Evolutionary conservation across 371 early-diverging fungal species (phyloP), one percentile per base, ranked within the genome.

Genomic region (Basidiobolus meristosporus): DNA sequence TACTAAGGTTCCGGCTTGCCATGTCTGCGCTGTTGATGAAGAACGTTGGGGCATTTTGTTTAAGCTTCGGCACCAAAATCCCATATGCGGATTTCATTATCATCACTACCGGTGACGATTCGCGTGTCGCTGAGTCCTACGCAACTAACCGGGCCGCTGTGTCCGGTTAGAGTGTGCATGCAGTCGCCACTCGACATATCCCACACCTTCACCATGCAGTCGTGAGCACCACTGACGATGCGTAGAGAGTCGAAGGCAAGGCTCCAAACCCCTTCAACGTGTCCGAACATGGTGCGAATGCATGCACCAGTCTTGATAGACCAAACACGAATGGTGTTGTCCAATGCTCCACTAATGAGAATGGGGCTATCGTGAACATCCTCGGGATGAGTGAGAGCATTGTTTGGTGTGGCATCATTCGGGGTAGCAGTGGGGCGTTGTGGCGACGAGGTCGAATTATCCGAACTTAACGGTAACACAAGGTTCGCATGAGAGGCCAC

Each of bases 141-240:
- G 36, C 77, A 68, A 19, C 76, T 77, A 21, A 91, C 80, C 3
- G 86, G 70, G 0, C 70, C 78, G 30, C 54, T 48, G 20, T 69
- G 70, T 4, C 77, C 76, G 19, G 63, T 59, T 33, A 89, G 55
- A 0, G 84, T 78, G 45, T 83, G 73, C 48, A 88, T 60, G 46
- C 73, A 68, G 17, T 73, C 53, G 7, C 90, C 93, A 23, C 73
- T 77, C 37, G 85, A 83, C 9, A 82, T 59, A 52, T 93, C 93
- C 98, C 98, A 99, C 26, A 97, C 66, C 41, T 84, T 82, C n/a
- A 98, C 67, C 0, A 75, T 70, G 11, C 76, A 70, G 46, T 97
- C 98, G 45, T 87, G 75, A 10, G 85, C 77, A 0, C 90, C 95
- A 40, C 86, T 82, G 1, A 90, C 82, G 21, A 96, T 78, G 6